phyloP scores from a whole-genome alignment of 1,284 basidiomycete species.

The Rhodotorula glutinis region DNA sequence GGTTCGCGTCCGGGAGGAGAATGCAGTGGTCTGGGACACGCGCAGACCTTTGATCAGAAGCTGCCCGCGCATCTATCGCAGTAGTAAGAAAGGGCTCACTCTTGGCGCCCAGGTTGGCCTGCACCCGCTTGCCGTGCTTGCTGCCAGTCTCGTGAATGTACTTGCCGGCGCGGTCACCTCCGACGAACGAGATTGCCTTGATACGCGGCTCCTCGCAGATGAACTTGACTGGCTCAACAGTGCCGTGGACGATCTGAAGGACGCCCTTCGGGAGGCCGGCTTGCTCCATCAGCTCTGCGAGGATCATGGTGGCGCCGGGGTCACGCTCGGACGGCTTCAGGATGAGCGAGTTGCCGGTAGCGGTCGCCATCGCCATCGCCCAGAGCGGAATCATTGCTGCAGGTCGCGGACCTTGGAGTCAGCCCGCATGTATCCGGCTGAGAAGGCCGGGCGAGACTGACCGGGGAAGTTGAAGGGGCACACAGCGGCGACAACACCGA shows the following conservation, averaged over 20 bases:
- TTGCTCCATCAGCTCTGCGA: conserved; percentile 84
- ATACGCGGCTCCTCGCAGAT: conserved; percentile 89
- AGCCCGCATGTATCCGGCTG: background rate
- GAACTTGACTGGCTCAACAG: conserved; percentile 82
- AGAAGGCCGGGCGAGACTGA: background rate
- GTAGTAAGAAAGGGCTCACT: conserved; percentile 52
- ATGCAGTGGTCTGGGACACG: conserved; percentile 67
- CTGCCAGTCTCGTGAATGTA: conserved; percentile 84
- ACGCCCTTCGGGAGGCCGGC: conserved; percentile 56
- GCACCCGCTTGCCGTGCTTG: conserved; percentile 82
- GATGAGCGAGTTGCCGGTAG: conserved; percentile 91
- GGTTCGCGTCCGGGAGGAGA: conserved; percentile 95
- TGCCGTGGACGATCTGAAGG: conserved; percentile 69
- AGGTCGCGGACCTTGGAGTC: background rate
- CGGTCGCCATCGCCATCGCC: conserved; percentile 80
- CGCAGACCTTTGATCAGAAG: background rate
- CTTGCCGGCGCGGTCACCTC: conserved; percentile 85
- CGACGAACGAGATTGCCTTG: conserved; percentile 96
- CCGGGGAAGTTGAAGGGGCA: conserved; percentile 56
- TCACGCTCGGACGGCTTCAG: conserved; percentile 95
- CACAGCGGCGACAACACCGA: conserved; percentile 65
- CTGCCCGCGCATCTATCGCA: no score
- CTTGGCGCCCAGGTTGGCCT: conserved; percentile 94
- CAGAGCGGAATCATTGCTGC: conserved; percentile 91
- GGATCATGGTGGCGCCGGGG: conserved; percentile 95